Percentiles rank a stretch among this genome's conserved stretches.
phyloP scores from a whole-genome alignment of 495 filamentous ascomycete species.

The Echria macrotheca region DNA sequence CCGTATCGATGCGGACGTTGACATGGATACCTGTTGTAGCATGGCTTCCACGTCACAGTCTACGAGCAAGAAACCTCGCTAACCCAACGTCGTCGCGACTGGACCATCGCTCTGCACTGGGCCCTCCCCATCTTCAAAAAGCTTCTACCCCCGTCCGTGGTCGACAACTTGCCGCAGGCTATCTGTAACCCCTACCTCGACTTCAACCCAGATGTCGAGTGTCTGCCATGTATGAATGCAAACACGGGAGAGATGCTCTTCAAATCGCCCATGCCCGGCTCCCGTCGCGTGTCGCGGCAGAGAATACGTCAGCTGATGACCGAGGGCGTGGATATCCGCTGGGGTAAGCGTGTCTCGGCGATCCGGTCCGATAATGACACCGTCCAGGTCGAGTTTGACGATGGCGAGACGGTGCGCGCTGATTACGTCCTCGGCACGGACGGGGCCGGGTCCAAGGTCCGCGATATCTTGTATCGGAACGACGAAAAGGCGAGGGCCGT shows the following conservation, averaged over 20 bases:
- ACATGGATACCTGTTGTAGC: no score
- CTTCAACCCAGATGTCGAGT: conserved; percentile 31
- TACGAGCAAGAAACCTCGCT: not conserved
- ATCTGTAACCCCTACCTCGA: conserved; percentile 35
- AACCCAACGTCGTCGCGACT: conserved; percentile 12
- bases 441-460: conserved; percentile 37
- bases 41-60: not conserved
- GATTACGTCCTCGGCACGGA: conserved; percentile 43
- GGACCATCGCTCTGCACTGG: conserved; percentile 19
- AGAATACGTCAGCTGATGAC: conserved; percentile 26
- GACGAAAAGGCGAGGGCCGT: conserved; percentile 20
- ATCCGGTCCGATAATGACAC: conserved; percentile 30
- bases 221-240: conserved; percentile 41
- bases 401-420: conserved; percentile 36
- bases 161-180: conserved; percentile 21
- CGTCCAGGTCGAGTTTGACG: conserved; percentile 63
- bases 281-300: conserved; percentile 43
- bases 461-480: conserved; percentile 34
- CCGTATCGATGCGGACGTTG: no score
- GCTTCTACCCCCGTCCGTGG: conserved; percentile 5
- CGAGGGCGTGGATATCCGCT: conserved; percentile 24
- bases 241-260: conserved; percentile 43
- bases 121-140: conserved; percentile 9
- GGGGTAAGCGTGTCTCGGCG: conserved; percentile 23
- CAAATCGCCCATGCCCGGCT: conserved; percentile 29